phyloP scores from a whole-genome alignment of 768 basidiomycete genomes.

The Rhizopogon vulgaris region DNA sequence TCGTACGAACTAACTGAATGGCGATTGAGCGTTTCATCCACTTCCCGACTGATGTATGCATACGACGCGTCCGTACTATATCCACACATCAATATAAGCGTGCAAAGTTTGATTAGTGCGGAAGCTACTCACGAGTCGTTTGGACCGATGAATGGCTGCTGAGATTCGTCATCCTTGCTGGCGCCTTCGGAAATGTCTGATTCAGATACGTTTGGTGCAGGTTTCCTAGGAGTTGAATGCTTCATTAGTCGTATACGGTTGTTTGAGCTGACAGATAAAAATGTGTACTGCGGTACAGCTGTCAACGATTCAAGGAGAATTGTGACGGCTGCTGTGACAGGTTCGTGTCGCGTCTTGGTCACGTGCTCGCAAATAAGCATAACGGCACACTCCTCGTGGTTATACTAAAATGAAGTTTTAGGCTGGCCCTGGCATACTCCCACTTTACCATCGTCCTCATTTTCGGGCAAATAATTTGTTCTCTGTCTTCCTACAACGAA shows the following conservation, averaged over 20 bases:
- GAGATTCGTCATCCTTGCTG: neutral
- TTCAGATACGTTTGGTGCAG: slow-evolving; percentile 7
- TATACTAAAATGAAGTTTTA: too few relatives aligned
- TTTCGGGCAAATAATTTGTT: too few relatives aligned
- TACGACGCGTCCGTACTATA: neutral
- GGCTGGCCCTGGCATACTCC: too few relatives aligned
- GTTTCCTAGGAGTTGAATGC: slow-evolving; percentile 19
- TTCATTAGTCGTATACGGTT: neutral
- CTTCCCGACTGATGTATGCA: neutral
- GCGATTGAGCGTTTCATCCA: neutral
- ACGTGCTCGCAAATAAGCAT: slow-evolving; percentile 4
- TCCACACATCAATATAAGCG: neutral
- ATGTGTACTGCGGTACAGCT: neutral
- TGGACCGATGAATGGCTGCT: neutral
- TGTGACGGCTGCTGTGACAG: too few relatives aligned
- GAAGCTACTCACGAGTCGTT: neutral
- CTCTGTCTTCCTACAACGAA: too few relatives aligned
- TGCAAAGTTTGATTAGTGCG: neutral
- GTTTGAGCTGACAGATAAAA: neutral
- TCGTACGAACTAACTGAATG: slow-evolving; percentile 1
- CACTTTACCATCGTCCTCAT: too few relatives aligned
- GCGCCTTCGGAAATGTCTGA: slow-evolving; percentile 4
- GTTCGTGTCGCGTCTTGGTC: slow-evolving; percentile 8
- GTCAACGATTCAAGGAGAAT: too few relatives aligned
- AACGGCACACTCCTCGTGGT: too few relatives aligned